Conservation (phyloP, 257 asterid genomes). For the Solanum pinnatisectum region DNA sequence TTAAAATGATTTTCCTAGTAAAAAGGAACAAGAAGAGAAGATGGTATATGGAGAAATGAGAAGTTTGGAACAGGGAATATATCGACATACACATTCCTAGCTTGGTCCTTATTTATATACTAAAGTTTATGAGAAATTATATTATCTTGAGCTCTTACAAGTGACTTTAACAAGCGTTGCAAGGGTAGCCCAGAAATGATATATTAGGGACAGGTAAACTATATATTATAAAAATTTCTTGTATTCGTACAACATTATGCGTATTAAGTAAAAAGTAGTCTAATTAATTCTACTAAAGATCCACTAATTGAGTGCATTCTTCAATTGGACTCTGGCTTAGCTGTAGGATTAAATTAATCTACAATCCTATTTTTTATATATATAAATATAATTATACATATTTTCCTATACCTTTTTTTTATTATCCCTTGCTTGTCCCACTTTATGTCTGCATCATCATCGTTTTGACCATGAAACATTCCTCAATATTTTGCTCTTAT, state of each 20-base stretch:
- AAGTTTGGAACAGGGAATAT: neutral
- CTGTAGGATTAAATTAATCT: neutral
- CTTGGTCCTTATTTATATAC: neutral
- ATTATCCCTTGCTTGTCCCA: neutral
- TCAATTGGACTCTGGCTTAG: neutral
- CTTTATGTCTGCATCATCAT: constrained; percentile 5
- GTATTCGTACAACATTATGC: neutral
- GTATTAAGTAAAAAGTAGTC: neutral
- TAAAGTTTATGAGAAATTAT: neutral
- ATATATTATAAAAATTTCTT: neutral
- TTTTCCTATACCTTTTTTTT: neutral
- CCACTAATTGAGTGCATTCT: constrained; percentile 1
- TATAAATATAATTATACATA: neutral
- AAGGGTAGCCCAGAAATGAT: neutral
- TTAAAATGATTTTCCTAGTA: neutral
- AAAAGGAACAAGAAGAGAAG: neutral
- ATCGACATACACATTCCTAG: neutral
- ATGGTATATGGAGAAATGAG: neutral
- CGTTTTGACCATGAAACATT: neutral
- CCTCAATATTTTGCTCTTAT: neutral
- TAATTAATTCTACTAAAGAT: neutral
- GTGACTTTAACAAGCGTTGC: neutral
- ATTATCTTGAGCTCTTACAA: neutral
- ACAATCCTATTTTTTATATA: neutral
- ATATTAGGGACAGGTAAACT: neutral